phyloP scores from a whole-genome alignment of 164 flowering plant genomes.

The Taxillus chinensis region DNA sequence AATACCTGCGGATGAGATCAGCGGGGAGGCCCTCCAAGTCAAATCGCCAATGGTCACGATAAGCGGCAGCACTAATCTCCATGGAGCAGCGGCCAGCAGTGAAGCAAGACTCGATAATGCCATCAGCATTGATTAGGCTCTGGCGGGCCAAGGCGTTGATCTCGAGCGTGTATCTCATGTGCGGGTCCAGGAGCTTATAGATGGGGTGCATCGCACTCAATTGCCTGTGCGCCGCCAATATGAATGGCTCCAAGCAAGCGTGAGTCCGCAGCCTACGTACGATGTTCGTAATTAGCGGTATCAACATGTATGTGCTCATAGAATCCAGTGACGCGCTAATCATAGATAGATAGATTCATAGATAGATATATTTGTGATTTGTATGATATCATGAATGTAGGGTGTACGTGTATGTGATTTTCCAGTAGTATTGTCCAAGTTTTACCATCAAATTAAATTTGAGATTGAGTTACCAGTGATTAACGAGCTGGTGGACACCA shows the following conservation, averaged over 20 bases:
- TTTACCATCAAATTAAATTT: no score
- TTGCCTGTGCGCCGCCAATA: slow-evolving; percentile 82
- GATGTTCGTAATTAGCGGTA: not conserved
- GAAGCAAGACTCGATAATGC: slow-evolving; percentile 87
- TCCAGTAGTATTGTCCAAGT: no score
- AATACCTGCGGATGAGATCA: slow-evolving; percentile 76
- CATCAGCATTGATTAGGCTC: slow-evolving; percentile 59
- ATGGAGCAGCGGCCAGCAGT: slow-evolving; percentile 75
- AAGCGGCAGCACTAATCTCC: slow-evolving; percentile 85
- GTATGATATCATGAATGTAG: no score
- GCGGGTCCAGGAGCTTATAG: slow-evolving; percentile 88
- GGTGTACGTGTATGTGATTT: no score
- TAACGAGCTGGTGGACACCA: slow-evolving; percentile 80
- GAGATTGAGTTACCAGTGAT: slow-evolving; percentile 57
- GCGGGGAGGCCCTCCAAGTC: slow-evolving; percentile 80
- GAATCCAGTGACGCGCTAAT: no score
- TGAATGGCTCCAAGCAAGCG: slow-evolving; percentile 79
- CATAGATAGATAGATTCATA: no score
- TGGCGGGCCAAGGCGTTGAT: slow-evolving; percentile 86
- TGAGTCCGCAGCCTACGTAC: slow-evolving; percentile 77
- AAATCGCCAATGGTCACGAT: slow-evolving; percentile 64
- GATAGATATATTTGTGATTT: no score
- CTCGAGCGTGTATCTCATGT: slow-evolving; percentile 89
- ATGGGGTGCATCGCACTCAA: slow-evolving; percentile 94
- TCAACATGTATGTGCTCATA: no score